phyloP scores from a whole-genome alignment of 2,329 filamentous ascomycete genomes.

The Magnaporthales sp. region DNA sequence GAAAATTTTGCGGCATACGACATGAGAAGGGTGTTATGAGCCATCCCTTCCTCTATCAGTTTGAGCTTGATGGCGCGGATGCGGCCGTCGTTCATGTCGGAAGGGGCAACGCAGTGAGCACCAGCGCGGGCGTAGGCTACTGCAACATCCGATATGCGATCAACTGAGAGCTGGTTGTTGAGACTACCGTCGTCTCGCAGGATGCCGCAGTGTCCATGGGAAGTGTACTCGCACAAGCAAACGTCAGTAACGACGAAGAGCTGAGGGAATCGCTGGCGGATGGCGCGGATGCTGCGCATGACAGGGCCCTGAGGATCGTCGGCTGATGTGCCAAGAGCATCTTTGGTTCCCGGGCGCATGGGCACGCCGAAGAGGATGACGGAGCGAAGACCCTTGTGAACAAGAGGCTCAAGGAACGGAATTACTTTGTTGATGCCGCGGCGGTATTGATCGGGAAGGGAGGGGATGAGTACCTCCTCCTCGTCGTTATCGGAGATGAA shows the following conservation, averaged over 20 bases:
- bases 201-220: slow-evolving; percentile 95
- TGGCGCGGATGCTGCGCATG: slow-evolving; percentile 74
- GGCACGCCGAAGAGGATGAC: slow-evolving; percentile 97
- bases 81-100: slow-evolving; percentile 97
- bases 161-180: slow-evolving; percentile 89
- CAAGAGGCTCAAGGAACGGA: slow-evolving; percentile 75
- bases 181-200: slow-evolving; percentile 84
- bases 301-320: slow-evolving; percentile 92
- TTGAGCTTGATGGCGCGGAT: slow-evolving; percentile 98
- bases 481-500: slow-evolving; percentile 94
- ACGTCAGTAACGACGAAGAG: slow-evolving; percentile 91
- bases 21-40: slow-evolving; percentile 89
- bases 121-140: slow-evolving; percentile 92
- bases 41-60: slow-evolving; percentile 87
- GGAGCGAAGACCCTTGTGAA: slow-evolving; percentile 82
- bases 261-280: slow-evolving; percentile 78
- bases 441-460: slow-evolving; percentile 82
- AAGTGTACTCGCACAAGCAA: slow-evolving; percentile 97
- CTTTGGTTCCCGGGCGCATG: slow-evolving; percentile 70
- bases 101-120: slow-evolving; percentile 92
- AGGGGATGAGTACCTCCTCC: slow-evolving; percentile 83
- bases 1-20: slow-evolving; percentile 98
- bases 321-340: slow-evolving; percentile 82
- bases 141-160: slow-evolving; percentile 95
- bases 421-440: slow-evolving; percentile 80